Percentiles rank a stretch among this genome's conserved stretches.
Conservation (phyloP, 495 filamentous ascomycete genomes). For the Clohesyomyces aquaticus region DNA sequence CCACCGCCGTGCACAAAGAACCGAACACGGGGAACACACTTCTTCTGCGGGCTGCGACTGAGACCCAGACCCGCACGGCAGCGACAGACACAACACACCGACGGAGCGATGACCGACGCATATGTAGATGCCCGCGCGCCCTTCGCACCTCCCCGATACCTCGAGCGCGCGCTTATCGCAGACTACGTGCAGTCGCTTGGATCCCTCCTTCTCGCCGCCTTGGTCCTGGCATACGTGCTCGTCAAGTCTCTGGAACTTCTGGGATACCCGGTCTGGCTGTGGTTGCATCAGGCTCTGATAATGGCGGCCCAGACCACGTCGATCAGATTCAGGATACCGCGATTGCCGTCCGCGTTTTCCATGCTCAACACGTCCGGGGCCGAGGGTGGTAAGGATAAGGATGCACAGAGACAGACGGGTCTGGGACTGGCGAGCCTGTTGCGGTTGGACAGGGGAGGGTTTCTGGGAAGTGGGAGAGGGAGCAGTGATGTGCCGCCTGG, state of each 20-base stretch:
- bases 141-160: background rate
- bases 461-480: constrained; percentile 43
- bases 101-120: constrained; percentile 17
- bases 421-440: constrained; percentile 63
- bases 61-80: background rate
- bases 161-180: background rate
- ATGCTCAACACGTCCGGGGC: background rate
- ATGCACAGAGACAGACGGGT: constrained; percentile 11
- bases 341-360: background rate
- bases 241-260: constrained; percentile 23
- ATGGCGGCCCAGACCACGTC: constrained; percentile 13
- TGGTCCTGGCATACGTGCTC: constrained; percentile 17
- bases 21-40: background rate
- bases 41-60: constrained; percentile 3
- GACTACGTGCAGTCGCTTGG: constrained; percentile 1
- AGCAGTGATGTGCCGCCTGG: constrained; percentile 64
- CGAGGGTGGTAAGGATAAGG: constrained; percentile 5
- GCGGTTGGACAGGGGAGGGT: constrained; percentile 61
- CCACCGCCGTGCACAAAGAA: constrained; percentile 9
- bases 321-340: background rate
- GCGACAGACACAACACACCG: background rate
- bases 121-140: constrained; percentile 12
- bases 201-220: background rate
- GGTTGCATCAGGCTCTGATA: constrained; percentile 15
- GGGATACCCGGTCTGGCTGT: constrained; percentile 34